These are phyloP conservation scores for Coemansia sp. DNA, from an alignment of 192 early-diverging fungal genomes.

Conservation along the genomic window DNA sequence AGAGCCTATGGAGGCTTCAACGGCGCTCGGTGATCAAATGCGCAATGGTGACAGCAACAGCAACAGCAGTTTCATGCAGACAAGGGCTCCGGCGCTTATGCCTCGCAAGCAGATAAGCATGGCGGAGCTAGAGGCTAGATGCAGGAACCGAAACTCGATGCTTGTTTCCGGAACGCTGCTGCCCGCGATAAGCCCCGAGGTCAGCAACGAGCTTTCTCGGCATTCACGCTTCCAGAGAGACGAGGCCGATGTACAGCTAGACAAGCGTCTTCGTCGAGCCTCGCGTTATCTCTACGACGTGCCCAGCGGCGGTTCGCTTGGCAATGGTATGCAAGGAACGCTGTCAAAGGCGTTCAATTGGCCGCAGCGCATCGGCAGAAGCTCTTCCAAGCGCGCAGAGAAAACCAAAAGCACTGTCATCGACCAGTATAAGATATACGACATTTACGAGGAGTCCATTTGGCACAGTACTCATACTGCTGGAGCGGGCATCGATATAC, in stretches of 20 bases:
- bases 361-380: constrained; percentile 38
- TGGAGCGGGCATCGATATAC: background rate
- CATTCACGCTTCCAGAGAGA: constrained; percentile 7
- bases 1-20: too few relatives aligned
- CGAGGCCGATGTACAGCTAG: constrained; percentile 9
- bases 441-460: constrained; percentile 51
- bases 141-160: constrained; percentile 47
- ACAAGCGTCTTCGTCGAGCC: constrained; percentile 15
- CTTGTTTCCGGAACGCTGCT: constrained; percentile 28
- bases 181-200: constrained; percentile 5
- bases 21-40: background rate
- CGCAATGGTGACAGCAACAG: background rate
- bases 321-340: constrained; percentile 25
- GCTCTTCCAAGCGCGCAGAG: constrained; percentile 8
- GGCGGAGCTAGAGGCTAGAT: constrained; percentile 31
- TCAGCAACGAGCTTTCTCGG: constrained; percentile 7
- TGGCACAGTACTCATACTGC: constrained; percentile 30
- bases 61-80: background rate
- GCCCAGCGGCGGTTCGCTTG: constrained; percentile 14
- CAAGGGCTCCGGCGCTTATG: background rate
- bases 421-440: constrained; percentile 53
- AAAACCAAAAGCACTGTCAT: constrained; percentile 23
- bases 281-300: constrained; percentile 52
- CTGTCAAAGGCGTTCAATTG: constrained; percentile 33
- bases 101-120: constrained; percentile 42